Conservation (phyloP, 164 flowering plant genomes). For the Tetrastigma voinierianum region DNA sequence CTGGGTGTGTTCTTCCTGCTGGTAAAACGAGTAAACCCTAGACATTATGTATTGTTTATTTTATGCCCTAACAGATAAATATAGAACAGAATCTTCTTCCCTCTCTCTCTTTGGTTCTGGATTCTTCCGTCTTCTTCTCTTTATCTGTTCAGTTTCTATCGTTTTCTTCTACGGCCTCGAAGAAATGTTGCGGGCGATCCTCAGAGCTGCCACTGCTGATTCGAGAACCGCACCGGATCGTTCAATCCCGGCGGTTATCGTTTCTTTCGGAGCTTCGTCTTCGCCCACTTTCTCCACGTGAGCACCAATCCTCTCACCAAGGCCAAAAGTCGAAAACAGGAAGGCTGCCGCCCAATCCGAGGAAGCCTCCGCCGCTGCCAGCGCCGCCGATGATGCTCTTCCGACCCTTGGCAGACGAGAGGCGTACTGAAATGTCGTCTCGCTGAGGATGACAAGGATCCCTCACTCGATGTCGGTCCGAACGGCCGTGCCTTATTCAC, state of each 20-base stretch:
- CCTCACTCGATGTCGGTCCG: constrained; percentile 70
- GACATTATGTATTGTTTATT: too few relatives aligned
- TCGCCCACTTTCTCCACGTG: constrained; percentile 30
- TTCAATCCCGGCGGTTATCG: too few relatives aligned
- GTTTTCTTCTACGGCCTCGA: too few relatives aligned
- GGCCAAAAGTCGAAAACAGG: constrained; percentile 25
- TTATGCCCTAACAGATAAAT: too few relatives aligned
- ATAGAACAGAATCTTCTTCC: too few relatives aligned
- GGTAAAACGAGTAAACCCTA: too few relatives aligned
- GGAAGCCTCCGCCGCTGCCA: constrained; percentile 14
- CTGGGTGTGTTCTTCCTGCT: too few relatives aligned
- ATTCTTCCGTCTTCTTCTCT: too few relatives aligned
- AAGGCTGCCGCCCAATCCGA: constrained; percentile 19
- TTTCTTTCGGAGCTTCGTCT: constrained; percentile 5
- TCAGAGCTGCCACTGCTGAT: constrained; percentile 19
- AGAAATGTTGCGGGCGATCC: constrained; percentile 31
- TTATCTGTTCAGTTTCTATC: too few relatives aligned
- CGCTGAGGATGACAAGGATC: constrained; percentile 51
- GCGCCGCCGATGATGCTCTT: constrained; percentile 14
- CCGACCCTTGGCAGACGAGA: constrained; percentile 31
- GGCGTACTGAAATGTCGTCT: constrained; percentile 33
- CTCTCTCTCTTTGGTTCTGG: too few relatives aligned
- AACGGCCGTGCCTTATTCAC: constrained; percentile 76
- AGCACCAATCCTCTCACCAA: constrained; percentile 13
- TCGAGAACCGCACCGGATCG: background rate